These are phyloP conservation scores for Lachnellula occidentalis DNA, from an alignment of 2,329 filamentous ascomycete genomes.

Conservation along the genomic window DNA sequence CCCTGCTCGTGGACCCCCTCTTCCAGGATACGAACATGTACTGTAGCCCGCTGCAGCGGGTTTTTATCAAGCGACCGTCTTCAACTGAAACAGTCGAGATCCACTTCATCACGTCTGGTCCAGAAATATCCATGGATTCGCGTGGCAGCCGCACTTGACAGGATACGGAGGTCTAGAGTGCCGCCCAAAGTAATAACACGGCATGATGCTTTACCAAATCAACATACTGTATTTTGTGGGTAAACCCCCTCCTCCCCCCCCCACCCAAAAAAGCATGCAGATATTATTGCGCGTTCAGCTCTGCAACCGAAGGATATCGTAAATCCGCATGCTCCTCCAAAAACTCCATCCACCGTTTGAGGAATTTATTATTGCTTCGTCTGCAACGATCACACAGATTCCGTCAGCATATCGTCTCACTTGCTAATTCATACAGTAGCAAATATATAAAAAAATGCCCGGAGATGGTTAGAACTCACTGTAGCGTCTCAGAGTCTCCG, in stretches of 20 bases:
- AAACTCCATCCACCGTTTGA: slow-evolving; percentile 87
- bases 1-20: neutral
- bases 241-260: neutral
- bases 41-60: neutral
- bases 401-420: slow-evolving; percentile 24
- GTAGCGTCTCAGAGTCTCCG: slow-evolving; percentile 89
- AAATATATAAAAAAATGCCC: neutral
- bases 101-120: slow-evolving; percentile 23
- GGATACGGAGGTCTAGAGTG: neutral
- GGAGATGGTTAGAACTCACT: slow-evolving; percentile 48
- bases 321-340: slow-evolving; percentile 87
- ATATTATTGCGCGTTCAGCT: slow-evolving; percentile 20
- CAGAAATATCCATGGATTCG: slow-evolving; percentile 11
- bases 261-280: neutral
- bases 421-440: slow-evolving; percentile 1
- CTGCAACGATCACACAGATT: slow-evolving; percentile 40
- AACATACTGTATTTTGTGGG: neutral
- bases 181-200: slow-evolving; percentile 8
- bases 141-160: no score
- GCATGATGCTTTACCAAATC: neutral
- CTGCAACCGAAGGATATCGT: slow-evolving; percentile 68
- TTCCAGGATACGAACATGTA: neutral
- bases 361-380: slow-evolving; percentile 73
- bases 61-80: neutral
- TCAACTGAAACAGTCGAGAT: slow-evolving; percentile 22